Percentiles rank a stretch among this genome's conserved stretches.
phyloP scores from a whole-genome alignment of 768 basidiomycete genomes.

The Astraeus odoratus region DNA sequence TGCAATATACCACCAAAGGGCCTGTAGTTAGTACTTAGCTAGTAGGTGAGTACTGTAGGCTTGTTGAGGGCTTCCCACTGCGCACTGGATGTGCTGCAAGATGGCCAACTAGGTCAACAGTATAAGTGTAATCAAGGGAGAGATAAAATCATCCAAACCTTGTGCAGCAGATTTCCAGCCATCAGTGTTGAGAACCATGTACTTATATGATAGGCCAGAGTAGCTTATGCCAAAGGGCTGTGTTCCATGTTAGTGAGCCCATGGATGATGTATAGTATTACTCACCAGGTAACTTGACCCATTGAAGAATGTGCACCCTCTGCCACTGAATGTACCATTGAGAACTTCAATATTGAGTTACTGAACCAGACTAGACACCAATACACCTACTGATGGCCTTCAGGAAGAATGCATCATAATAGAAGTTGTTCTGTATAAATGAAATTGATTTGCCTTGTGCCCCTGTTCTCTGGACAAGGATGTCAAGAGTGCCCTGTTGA shows the following conservation, averaged over 20 bases:
- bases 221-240: conserved; percentile 93
- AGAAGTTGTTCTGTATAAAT: conserved; percentile 96
- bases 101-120: conserved; percentile 65
- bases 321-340: conserved; percentile 87
- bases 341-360: conserved; percentile 47
- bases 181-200: conserved; percentile 88
- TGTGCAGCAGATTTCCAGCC: conserved; percentile 87
- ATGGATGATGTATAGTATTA: conserved; percentile 1
- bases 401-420: conserved; percentile 97
- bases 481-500: conserved; percentile 85
- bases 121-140: conserved; percentile 4
- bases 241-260: conserved; percentile 6
- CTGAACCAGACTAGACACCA: conserved; percentile 2
- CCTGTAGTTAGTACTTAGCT: too few relatives aligned
- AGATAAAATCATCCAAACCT: conserved; percentile 36
- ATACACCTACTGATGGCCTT: conserved; percentile 77
- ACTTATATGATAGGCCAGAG: conserved; percentile 93
- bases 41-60: too few relatives aligned
- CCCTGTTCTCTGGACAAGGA: conserved; percentile 85
- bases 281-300: conserved; percentile 71
- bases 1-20: too few relatives aligned
- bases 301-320: conserved; percentile 61
- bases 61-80: too few relatives aligned
- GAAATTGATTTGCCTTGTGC: conserved; percentile 49
- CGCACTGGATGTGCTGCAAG: too few relatives aligned